These are phyloP conservation scores for Nannizzia gypsea DNA, from an alignment of 2,329 filamentous ascomycete species.

Conservation along the genomic window DNA sequence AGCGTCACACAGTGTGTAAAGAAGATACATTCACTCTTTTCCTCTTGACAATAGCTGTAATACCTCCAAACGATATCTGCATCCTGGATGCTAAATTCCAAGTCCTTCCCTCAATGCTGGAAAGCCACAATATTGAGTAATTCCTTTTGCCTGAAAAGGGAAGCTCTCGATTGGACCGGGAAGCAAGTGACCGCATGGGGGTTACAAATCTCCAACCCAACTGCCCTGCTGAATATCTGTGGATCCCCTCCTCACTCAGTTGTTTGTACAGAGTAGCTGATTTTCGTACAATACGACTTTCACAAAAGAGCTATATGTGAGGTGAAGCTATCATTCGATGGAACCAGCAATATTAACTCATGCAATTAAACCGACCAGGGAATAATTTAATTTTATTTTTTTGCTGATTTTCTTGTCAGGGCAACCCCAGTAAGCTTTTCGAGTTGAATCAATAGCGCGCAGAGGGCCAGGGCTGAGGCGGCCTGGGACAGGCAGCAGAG, in stretches of 20 bases:
- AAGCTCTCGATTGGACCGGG: background rate
- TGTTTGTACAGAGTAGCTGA: background rate
- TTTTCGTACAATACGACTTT: background rate
- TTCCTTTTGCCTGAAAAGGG: background rate
- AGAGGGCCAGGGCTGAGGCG: background rate
- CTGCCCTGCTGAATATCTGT: background rate
- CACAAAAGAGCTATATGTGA: background rate
- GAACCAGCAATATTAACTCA: background rate
- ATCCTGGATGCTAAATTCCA: background rate
- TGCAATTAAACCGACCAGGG: background rate
- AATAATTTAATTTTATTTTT: background rate
- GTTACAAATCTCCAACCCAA: background rate
- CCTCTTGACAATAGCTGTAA: constrained; percentile 1
- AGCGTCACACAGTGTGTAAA: background rate
- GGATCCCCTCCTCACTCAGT: background rate
- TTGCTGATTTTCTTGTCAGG: background rate
- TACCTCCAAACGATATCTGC: background rate
- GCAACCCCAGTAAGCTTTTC: background rate
- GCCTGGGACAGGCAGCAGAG: background rate
- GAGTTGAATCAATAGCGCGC: background rate
- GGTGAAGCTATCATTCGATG: background rate
- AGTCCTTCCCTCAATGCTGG: background rate
- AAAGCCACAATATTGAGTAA: constrained; percentile 3
- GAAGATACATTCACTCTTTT: background rate
- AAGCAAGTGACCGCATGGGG: background rate